phyloP scores from a whole-genome alignment of 139 green algal species.

The Tetratostichococcus sp. region DNA sequence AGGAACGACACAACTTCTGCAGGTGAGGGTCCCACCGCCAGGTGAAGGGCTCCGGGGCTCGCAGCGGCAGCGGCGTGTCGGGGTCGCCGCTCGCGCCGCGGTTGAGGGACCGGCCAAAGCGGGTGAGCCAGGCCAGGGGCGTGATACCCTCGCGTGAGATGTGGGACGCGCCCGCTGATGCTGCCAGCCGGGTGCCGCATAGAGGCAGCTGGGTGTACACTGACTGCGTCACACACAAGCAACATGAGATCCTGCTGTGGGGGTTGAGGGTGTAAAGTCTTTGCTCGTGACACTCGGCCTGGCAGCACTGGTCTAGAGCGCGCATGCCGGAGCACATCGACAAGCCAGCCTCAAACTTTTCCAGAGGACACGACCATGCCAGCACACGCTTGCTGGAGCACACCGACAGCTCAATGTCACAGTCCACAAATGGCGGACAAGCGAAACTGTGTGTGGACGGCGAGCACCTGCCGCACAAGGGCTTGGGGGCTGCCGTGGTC shows the following conservation, averaged over 20 bases:
- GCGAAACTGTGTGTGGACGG: too few relatives aligned
- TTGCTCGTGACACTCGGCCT: too few relatives aligned
- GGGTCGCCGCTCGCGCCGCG: conserved; percentile 10
- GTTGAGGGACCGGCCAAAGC: conserved; percentile 40
- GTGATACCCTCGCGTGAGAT: conserved; percentile 29
- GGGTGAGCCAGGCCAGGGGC: conserved; percentile 34
- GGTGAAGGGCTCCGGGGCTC: not conserved
- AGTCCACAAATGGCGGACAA: too few relatives aligned
- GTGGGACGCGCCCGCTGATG: conserved; percentile 17
- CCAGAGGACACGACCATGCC: too few relatives aligned
- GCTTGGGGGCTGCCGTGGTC: conserved; percentile 33
- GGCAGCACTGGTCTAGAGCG: too few relatives aligned
- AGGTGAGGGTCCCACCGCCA: too few relatives aligned
- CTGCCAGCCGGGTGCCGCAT: not conserved
- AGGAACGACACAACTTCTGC: too few relatives aligned
- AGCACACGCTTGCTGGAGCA: too few relatives aligned
- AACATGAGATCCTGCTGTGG: not conserved
- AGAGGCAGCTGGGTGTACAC: not conserved
- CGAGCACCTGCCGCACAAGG: conserved; percentile 49
- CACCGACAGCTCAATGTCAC: too few relatives aligned
- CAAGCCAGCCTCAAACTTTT: too few relatives aligned
- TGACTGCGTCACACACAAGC: conserved; percentile 6
- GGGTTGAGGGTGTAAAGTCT: too few relatives aligned
- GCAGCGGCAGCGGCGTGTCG: conserved; percentile 21
- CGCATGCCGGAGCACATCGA: too few relatives aligned